Conservation (phyloP, 768 basidiomycete genomes). For the Pleurotus giganteus region DNA sequence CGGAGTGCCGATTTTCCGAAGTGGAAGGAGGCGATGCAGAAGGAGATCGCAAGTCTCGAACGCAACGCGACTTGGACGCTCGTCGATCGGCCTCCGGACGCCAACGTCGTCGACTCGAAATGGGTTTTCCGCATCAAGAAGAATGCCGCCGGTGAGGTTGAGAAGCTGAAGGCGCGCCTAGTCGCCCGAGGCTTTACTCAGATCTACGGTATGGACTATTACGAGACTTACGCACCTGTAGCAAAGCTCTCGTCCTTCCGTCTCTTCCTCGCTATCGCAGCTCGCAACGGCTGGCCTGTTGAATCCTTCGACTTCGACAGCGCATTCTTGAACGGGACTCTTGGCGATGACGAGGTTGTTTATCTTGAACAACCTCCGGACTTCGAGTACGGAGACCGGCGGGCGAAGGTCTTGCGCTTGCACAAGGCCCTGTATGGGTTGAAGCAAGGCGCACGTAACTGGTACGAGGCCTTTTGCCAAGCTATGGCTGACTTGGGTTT, state of each 20-base stretch:
- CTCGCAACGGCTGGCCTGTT: not conserved
- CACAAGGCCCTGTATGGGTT: slow-evolving; percentile 31
- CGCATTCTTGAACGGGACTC: not conserved
- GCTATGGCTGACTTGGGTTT: slow-evolving; percentile 20
- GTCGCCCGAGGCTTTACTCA: slow-evolving; percentile 8
- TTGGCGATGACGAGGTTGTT: not conserved
- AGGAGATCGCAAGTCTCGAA: slow-evolving; percentile 1
- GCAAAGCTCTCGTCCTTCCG: not conserved
- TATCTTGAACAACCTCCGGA: not conserved
- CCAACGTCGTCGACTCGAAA: not conserved
- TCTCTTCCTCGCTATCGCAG: slow-evolving; percentile 1
- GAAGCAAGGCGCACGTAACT: slow-evolving; percentile 27
- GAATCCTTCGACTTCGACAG: slow-evolving; percentile 1
- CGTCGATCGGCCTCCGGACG: not conserved
- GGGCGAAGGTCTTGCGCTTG: not conserved
- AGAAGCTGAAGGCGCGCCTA: slow-evolving; percentile 5
- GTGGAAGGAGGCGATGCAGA: slow-evolving; percentile 6
- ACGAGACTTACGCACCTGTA: slow-evolving; percentile 3
- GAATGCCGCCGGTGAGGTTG: not conserved
- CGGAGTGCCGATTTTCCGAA: slow-evolving; percentile 10
- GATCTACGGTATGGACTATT: slow-evolving; percentile 4
- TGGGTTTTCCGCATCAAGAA: slow-evolving; percentile 6
- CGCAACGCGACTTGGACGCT: slow-evolving; percentile 5
- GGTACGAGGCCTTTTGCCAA: slow-evolving; percentile 24
- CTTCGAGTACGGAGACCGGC: not conserved